Evolutionary conservation across 768 basidiomycete genomes (phyloP).

Genomic region (Suillus paluster): DNA sequence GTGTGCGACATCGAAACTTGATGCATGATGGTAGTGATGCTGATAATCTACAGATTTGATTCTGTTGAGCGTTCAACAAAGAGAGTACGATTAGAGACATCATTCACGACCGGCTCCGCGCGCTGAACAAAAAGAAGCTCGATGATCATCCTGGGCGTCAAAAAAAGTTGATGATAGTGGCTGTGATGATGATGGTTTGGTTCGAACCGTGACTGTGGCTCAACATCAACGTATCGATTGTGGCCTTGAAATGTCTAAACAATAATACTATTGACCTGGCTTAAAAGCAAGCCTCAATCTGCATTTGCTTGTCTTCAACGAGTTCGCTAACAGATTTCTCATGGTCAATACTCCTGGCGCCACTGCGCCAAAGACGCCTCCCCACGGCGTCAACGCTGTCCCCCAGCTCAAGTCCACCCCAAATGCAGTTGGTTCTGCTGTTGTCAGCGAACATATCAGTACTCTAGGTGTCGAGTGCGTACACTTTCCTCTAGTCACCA

Average conservation of each 20-base stretch:
- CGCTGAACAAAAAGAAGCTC: background rate
- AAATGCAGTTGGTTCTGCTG: background rate
- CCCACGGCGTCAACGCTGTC: background rate
- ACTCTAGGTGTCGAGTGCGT: background rate
- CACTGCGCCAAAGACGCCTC: background rate
- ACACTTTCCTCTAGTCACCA: background rate
- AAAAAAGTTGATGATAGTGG: background rate
- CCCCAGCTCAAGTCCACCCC: slow-evolving; percentile 1
- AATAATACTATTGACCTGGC: background rate
- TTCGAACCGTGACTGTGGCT: background rate
- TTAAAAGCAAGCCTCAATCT: background rate
- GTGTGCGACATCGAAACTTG: too few species aligned
- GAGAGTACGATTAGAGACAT: too few species aligned
- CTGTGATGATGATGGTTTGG: background rate
- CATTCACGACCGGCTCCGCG: background rate
- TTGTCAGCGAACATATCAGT: background rate
- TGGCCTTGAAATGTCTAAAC: background rate
- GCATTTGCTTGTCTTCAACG: background rate
- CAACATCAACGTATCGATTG: background rate
- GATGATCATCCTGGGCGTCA: background rate
- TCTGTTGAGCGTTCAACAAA: too few species aligned
- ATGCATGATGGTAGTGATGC: too few species aligned
- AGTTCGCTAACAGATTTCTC: too few species aligned
- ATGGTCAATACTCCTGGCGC: background rate
- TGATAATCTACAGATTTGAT: too few species aligned